Evolutionary conservation across 2,329 filamentous ascomycete genomes (phyloP), one percentile per base, ranked within the genome.

Genomic region (Talaromyces sp.): DNA sequence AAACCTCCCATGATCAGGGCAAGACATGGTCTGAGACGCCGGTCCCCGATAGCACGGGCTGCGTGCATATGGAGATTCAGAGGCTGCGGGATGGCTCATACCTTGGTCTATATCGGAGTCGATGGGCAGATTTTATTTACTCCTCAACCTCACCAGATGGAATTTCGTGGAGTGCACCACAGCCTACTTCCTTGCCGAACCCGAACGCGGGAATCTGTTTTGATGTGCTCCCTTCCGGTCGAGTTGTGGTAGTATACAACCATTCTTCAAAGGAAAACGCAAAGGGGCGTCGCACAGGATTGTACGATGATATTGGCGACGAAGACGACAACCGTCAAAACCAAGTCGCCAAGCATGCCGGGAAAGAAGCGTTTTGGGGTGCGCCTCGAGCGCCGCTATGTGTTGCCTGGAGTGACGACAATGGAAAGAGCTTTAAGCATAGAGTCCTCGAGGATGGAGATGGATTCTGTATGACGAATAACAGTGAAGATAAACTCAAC

Each of bases 381-480:
- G 75, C 77, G 0, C 77, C 77, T 7, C 55, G 67, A 17, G 67
- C 66, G 14, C 67, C 67, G 3, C 57, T 68, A 17, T 63, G 55
- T 29, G 59, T 67, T 52, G 67, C 67, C 6, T 68, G 67, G 66
- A 68, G 67, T 57, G 66, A 69, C 4, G 74, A 79, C 56, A 65
- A 72, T 9, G 77, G 77, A 0, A 3, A 68, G 10, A 74, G 70
- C 0, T 79, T 76, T 77, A 70, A 62, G 11, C 70, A 70, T 54
- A 73, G 69, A 19, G 68, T 78, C 4, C 62, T 80, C 0, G 76
- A 80, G 50, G 77, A 78, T 3, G 77, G 77, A 0, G 76, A 80
- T 62, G 78, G 78, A 0, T 79, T 75, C 27, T 80, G 78, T 55
- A 72, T 79, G 67, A 80, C 77, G 0, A 80, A 80, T 60, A 78